phyloP scores from a whole-genome alignment of 495 filamentous ascomycete genomes.

The Penicillium parvum region DNA sequence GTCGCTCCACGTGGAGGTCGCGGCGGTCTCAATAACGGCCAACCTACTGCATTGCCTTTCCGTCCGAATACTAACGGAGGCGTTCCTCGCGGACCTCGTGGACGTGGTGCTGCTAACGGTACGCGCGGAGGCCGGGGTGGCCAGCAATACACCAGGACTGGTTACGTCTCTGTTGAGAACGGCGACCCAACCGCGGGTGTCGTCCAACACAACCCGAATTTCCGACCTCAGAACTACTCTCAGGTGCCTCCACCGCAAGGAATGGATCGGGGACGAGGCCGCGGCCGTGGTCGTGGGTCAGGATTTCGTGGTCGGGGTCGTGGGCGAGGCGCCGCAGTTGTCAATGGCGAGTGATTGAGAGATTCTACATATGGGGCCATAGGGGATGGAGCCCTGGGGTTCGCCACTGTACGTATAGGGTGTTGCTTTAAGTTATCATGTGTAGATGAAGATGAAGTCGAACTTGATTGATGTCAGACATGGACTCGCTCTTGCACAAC shows the following conservation, averaged over 20 bases:
- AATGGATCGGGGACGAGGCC: conserved; percentile 56
- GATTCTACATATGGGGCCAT: neutral
- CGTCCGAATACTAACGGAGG: conserved; percentile 32
- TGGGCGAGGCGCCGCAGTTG: conserved; percentile 20
- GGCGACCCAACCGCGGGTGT: conserved; percentile 46
- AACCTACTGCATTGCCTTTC: conserved; percentile 30
- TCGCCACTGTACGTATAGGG: conserved; percentile 4
- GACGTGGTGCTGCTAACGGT: too few relatives aligned
- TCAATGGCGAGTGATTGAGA: conserved; percentile 5
- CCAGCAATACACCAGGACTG: too few relatives aligned
- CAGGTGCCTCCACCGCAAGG: conserved; percentile 75
- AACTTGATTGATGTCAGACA: conserved; percentile 6
- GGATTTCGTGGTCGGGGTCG: conserved; percentile 29
- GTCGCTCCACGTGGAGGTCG: conserved; percentile 35
- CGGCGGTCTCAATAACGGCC: conserved; percentile 40
- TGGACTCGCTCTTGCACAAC: too few relatives aligned
- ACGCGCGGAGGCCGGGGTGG: conserved; percentile 37
- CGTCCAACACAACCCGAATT: conserved; percentile 48
- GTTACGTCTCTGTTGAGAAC: conserved; percentile 52
- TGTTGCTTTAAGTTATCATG: too few relatives aligned
- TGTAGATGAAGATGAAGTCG: neutral
- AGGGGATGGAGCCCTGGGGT: neutral
- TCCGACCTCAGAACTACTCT: conserved; percentile 58
- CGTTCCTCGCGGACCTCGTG: conserved; percentile 29
- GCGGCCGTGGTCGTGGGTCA: conserved; percentile 46